Percentiles rank a stretch among this genome's conserved stretches.
phyloP scores from a whole-genome alignment of 2,329 filamentous ascomycete species.

The Truncatella angustata region DNA sequence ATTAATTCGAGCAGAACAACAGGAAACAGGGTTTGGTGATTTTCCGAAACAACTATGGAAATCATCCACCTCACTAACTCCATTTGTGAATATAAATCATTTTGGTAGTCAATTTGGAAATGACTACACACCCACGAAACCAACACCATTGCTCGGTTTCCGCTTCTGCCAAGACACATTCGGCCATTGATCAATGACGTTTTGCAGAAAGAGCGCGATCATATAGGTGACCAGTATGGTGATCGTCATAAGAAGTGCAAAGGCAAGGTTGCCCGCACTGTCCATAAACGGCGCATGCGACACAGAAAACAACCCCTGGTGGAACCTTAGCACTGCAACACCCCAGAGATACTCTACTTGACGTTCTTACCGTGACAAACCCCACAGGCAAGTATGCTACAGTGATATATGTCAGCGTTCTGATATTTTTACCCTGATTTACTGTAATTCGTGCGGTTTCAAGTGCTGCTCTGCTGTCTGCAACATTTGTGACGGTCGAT shows the following conservation, averaged over 20 bases:
- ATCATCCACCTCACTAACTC: not conserved
- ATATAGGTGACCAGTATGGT: not conserved
- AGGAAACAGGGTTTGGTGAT: too few relatives aligned
- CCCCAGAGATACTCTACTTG: not conserved
- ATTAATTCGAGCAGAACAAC: not conserved
- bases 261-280: not conserved
- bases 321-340: not conserved
- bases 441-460: not conserved
- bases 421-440: not conserved
- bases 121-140: too few relatives aligned
- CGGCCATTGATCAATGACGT: not conserved
- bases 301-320: not conserved
- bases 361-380: constrained; percentile 2
- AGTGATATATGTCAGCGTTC: constrained; percentile 1
- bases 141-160: too few relatives aligned
- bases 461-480: not conserved
- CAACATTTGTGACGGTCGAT: constrained; percentile 2
- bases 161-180: not conserved
- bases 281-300: not conserved
- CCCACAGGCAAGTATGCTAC: not conserved
- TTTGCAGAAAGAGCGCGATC: not conserved
- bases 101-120: too few relatives aligned
- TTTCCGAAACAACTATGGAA: not conserved
- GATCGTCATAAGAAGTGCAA: not conserved
- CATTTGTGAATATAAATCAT: not conserved